These are phyloP conservation scores for Daldinia caldariorum DNA, from an alignment of 495 filamentous ascomycete genomes.

Conservation along the genomic window DNA sequence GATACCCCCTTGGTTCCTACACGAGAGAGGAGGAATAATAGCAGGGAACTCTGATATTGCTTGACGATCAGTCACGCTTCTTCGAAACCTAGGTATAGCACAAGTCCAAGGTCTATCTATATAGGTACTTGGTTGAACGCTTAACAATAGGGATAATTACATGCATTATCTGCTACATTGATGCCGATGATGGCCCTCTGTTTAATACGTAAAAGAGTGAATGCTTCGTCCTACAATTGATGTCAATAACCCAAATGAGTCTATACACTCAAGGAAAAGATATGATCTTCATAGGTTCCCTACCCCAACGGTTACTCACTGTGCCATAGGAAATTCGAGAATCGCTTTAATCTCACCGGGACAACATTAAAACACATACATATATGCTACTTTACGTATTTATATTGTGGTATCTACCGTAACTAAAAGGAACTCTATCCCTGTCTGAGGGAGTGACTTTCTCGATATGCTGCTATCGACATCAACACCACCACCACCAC, in stretches of 20 bases:
- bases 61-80: background rate
- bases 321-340: background rate
- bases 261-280: background rate
- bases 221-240: background rate
- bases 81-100: no score
- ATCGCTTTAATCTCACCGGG: background rate
- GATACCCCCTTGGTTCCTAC: background rate
- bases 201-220: background rate
- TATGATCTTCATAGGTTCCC: background rate
- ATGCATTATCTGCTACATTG: background rate
- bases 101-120: background rate
- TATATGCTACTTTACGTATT: conserved; percentile 1
- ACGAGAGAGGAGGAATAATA: background rate
- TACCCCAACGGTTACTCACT: background rate
- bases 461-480: conserved; percentile 7
- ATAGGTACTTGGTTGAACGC: background rate
- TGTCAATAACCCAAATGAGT: background rate
- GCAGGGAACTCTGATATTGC: background rate
- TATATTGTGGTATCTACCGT: conserved; percentile 4
- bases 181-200: background rate
- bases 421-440: background rate
- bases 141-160: background rate
- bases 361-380: background rate
- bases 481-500: background rate
- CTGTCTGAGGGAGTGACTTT: conserved; percentile 3